These are phyloP conservation scores for Eragrostis nindensis DNA, from an alignment of 176 grass and related monocot species.

Conservation along the genomic window DNA sequence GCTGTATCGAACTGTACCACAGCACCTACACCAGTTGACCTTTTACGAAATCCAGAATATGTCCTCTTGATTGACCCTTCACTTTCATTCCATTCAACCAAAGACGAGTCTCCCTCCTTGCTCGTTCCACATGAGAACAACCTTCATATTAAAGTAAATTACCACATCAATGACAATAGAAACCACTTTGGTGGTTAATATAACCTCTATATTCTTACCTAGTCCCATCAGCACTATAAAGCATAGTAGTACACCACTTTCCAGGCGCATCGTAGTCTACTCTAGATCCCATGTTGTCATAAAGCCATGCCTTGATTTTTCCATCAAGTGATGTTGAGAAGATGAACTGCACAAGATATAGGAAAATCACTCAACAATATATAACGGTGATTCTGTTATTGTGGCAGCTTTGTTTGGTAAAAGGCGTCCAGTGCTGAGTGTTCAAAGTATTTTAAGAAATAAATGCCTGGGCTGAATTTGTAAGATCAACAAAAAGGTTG, in stretches of 20 bases:
- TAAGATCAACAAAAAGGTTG: background rate
- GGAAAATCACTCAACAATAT: conserved; percentile 19
- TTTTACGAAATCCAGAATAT: conserved; percentile 89
- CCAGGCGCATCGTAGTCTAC: conserved; percentile 97
- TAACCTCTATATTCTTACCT: conserved; percentile 59
- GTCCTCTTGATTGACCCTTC: conserved; percentile 95
- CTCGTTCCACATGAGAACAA: conserved; percentile 97
- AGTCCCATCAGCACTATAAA: conserved; percentile 93
- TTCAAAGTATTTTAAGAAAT: background rate
- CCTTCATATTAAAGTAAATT: conserved; percentile 54
- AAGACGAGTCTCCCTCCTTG: conserved; percentile 89
- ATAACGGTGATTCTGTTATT: background rate
- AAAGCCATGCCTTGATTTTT: conserved; percentile 99
- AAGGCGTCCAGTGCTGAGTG: background rate
- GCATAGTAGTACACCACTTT: conserved; percentile 94
- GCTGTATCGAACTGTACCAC: conserved; percentile 96
- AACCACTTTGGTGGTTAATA: conserved; percentile 16
- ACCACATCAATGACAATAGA: conserved; percentile 23
- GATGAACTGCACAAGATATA: conserved; percentile 72
- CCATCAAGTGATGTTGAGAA: conserved; percentile 96
- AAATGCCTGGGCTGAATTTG: background rate
- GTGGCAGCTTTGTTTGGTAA: background rate
- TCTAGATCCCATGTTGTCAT: conserved; percentile 90
- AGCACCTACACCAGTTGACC: conserved; percentile 55
- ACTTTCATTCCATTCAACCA: conserved; percentile 99